Conservation (phyloP, 495 filamentous ascomycete genomes). For the Penicillium tannophilum region DNA sequence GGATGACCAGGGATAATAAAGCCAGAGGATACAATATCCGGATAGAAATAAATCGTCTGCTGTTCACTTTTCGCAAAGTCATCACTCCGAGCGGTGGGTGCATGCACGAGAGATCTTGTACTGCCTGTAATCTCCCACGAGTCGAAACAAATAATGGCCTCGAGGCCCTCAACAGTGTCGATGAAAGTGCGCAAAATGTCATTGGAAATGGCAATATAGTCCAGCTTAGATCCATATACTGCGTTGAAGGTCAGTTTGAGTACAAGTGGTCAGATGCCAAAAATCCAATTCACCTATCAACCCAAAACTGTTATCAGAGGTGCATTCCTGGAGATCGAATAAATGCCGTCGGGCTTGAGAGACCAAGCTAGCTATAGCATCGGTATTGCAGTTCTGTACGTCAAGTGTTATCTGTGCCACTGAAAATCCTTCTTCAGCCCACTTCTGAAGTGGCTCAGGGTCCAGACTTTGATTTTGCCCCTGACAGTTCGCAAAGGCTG, state of each 20-base stretch:
- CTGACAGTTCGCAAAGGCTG: slow-evolving; percentile 23
- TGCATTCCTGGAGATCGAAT: background rate
- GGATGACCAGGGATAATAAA: slow-evolving; percentile 11
- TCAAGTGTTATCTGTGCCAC: slow-evolving; percentile 33
- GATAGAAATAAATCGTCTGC: slow-evolving; percentile 41
- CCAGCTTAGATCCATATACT: background rate
- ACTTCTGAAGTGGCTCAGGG: slow-evolving; percentile 39
- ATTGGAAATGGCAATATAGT: background rate
- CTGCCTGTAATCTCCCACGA: background rate
- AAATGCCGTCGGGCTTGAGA: slow-evolving; percentile 8
- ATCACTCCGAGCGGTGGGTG: background rate
- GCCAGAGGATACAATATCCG: background rate
- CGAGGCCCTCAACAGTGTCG: background rate
- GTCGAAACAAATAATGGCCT: background rate
- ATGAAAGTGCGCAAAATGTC: background rate
- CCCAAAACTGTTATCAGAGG: background rate
- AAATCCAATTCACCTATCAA: background rate
- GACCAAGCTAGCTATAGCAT: background rate
- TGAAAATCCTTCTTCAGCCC: slow-evolving; percentile 44
- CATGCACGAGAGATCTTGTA: background rate
- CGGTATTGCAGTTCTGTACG: background rate
- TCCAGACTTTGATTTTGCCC: slow-evolving; percentile 29
- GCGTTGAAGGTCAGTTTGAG: background rate
- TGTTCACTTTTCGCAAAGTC: slow-evolving; percentile 39
- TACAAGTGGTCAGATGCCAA: background rate